phyloP scores from a whole-genome alignment of 371 early-diverging fungal species.

The Umbelopsis sp. region DNA sequence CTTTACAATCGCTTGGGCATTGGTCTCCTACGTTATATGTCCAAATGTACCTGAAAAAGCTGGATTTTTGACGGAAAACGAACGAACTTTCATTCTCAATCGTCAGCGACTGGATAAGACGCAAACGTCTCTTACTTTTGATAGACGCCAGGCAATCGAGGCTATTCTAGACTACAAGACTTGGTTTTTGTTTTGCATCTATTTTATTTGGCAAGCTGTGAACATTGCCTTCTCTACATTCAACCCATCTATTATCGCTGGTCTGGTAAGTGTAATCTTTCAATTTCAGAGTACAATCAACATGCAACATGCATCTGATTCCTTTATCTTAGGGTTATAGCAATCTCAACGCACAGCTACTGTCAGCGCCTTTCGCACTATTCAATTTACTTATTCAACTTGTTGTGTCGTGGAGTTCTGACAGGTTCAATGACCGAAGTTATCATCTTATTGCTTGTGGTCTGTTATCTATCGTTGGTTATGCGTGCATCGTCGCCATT shows the following conservation, averaged over 20 bases:
- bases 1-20: conserved; percentile 21
- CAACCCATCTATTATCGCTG: conserved; percentile 24
- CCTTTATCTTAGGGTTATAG: conserved; percentile 1
- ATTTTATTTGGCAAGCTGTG: conserved; percentile 30
- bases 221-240: conserved; percentile 28
- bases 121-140: conserved; percentile 19
- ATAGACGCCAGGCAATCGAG: conserved; percentile 17
- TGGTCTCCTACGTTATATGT: conserved; percentile 31
- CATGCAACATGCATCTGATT: too few species aligned
- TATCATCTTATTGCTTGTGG: conserved; percentile 19
- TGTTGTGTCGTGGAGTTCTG: conserved; percentile 23
- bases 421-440: conserved; percentile 20
- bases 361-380: conserved; percentile 22
- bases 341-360: conserved; percentile 25
- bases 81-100: conserved; percentile 30
- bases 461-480: conserved; percentile 22
- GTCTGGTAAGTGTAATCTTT: conserved; percentile 17
- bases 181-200: conserved; percentile 27
- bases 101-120: conserved; percentile 23
- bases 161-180: conserved; percentile 25
- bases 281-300: too few species aligned
- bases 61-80: conserved; percentile 42
- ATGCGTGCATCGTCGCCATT: conserved; percentile 21
- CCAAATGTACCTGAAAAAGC: conserved; percentile 53
- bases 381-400: conserved; percentile 28